phyloP scores from a whole-genome alignment of 2,329 filamentous ascomycete genomes.

The Pestalotiopsis fici region DNA sequence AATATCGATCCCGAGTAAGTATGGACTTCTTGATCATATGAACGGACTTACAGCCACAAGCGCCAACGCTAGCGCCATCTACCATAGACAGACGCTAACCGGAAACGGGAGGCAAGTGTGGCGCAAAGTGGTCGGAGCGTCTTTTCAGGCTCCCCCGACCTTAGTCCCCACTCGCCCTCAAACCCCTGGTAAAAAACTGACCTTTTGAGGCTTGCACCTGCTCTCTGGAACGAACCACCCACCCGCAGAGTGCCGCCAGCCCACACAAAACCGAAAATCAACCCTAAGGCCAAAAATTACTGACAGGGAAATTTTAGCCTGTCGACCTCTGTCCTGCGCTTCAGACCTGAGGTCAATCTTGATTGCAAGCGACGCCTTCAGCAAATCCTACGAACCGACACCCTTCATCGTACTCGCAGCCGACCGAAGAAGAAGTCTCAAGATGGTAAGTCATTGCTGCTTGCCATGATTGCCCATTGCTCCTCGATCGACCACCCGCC shows the following conservation, averaged over 20 bases:
- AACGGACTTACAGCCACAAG: not conserved
- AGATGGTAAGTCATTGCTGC: constrained; percentile 11
- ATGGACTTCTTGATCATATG: too few relatives aligned
- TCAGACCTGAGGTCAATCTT: not conserved
- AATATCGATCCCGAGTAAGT: constrained; percentile 4
- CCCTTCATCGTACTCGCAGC: not conserved
- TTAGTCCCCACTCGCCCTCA: not conserved
- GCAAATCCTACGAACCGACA: constrained; percentile 8
- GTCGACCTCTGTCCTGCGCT: constrained; percentile 6
- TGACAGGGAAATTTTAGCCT: constrained; percentile 2
- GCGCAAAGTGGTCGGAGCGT: not conserved
- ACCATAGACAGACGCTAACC: not conserved
- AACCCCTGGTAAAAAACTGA: not conserved
- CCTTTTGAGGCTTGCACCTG: too few relatives aligned
- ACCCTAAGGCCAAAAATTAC: constrained; percentile 9
- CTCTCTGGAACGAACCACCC: not conserved
- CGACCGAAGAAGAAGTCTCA: not conserved
- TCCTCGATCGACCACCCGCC: not conserved
- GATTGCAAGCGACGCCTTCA: constrained; percentile 7
- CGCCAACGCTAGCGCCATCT: not conserved
- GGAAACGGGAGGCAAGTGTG: not conserved
- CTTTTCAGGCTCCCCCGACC: not conserved
- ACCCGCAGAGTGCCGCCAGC: not conserved
- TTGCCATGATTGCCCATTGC: not conserved
- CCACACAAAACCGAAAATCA: constrained; percentile 8